Conservation (phyloP, 2,329 filamentous ascomycete genomes). For the Anthostomella pinea region DNA sequence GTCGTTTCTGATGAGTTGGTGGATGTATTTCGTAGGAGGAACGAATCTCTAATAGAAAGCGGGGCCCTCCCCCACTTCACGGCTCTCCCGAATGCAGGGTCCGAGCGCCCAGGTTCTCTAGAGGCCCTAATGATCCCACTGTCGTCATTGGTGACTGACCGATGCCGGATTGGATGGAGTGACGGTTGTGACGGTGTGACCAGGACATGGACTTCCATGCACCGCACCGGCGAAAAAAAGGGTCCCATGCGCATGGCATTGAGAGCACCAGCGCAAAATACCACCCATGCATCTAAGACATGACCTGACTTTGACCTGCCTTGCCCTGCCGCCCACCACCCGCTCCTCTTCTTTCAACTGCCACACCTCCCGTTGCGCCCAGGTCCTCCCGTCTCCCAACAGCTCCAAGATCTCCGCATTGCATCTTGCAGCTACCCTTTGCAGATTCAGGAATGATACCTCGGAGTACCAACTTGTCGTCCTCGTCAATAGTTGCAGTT, state of each 20-base stretch:
- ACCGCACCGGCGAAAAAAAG: too few species aligned
- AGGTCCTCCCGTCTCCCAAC: background rate
- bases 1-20: too few species aligned
- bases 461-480: constrained; percentile 9
- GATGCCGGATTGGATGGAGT: too few species aligned
- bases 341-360: constrained; percentile 1
- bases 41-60: too few species aligned
- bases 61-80: constrained; percentile 13
- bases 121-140: constrained; percentile 11
- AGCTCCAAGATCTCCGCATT: background rate
- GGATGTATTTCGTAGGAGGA: too few species aligned
- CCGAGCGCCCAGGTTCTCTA: constrained; percentile 16
- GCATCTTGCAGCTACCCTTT: constrained; percentile 3
- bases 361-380: background rate
- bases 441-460: constrained; percentile 23
- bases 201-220: too few species aligned
- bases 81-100: constrained; percentile 16
- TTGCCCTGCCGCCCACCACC: background rate
- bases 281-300: background rate
- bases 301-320: background rate
- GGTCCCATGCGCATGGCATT: too few species aligned
- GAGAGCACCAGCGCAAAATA: constrained; percentile 5
- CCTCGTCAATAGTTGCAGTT: constrained; percentile 15
- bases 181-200: too few species aligned
- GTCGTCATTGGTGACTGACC: constrained; percentile 21